Percentiles rank a stretch among this genome's conserved stretches.
Conservation (phyloP, 495 filamentous ascomycete species). For the Pyronema omphalodes region DNA sequence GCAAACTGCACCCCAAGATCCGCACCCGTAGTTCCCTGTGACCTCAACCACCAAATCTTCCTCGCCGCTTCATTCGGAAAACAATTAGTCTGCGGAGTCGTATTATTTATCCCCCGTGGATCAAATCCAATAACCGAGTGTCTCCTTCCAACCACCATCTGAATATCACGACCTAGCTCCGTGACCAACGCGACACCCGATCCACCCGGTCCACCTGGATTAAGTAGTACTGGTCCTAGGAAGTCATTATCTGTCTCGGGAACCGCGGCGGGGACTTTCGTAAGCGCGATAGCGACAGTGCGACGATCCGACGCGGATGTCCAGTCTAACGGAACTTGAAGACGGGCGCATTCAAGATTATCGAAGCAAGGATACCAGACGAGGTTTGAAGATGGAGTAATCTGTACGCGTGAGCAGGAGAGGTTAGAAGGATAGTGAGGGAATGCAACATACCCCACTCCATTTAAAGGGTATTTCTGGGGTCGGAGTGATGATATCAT, state of each 20-base stretch:
- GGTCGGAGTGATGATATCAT: not conserved
- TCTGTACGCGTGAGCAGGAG: conserved; percentile 1
- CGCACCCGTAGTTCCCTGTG: conserved; percentile 1
- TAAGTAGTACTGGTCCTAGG: conserved; percentile 34
- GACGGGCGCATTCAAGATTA: conserved; percentile 29
- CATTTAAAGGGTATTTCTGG: too few species aligned
- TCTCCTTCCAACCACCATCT: conserved; percentile 31
- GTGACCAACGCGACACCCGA: conserved; percentile 29
- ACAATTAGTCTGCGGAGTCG: conserved; percentile 33
- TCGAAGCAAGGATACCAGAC: conserved; percentile 26
- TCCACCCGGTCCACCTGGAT: conserved; percentile 36
- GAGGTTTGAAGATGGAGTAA: conserved; percentile 22
- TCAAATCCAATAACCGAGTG: conserved; percentile 38
- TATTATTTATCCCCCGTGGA: conserved; percentile 36
- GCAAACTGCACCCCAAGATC: conserved; percentile 10
- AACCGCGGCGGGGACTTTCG: conserved; percentile 30
- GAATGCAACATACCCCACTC: conserved; percentile 5
- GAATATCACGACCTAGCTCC: conserved; percentile 26
- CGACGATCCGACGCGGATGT: conserved; percentile 25
- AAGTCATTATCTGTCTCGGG: conserved; percentile 22
- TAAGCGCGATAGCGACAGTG: conserved; percentile 29
- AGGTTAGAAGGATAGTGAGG: not conserved
- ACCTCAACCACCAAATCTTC: conserved; percentile 3
- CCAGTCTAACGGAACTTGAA: conserved; percentile 36
- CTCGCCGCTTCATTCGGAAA: conserved; percentile 25